Evolutionary conservation across 2,329 filamentous ascomycete species (phyloP), one percentile per base, ranked within the genome.

Genomic region (Venturia oleaginea): DNA sequence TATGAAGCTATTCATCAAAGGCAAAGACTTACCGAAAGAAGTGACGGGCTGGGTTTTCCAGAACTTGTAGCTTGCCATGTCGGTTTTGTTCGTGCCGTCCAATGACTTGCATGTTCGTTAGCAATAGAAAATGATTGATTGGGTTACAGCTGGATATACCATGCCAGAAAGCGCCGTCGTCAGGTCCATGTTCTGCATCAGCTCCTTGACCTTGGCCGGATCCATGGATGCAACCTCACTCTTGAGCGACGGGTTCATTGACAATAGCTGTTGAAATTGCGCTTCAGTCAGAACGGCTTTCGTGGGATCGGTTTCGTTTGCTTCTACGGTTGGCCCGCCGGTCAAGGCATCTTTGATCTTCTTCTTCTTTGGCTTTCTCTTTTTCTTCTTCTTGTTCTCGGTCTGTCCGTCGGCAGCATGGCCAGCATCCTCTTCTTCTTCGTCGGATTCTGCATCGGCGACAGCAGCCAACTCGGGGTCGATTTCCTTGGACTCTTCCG

Each of bases 41-140:
- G 90, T 90, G 66, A 99, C 94, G 0, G 94, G 94, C 76, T 99
- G 94, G 59, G 94, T 99, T 76, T 91, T 87, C 94, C 94, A 99
- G 80, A 99, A 99, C 78, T 96, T 97, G 83, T 97, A 97, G 65
- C 88, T 90, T 7, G 88, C 92, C 91, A 97, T 96, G 73, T 97
- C 92, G 80, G 96, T 97, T 70, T 86, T 87, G 72, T 96, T 96
- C 82, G 94, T 95, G 64, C 89, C 90, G 67, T 85, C 86, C 8
- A 90, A 81, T 19, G 92, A 40, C 42, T 57, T 22, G 19, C 24
- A 57, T n/a, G 30, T 38, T n/a, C n/a, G 2, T 42, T 32, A 38
- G 37, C 59, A n/a, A 46, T 27, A 37, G 15, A 2, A 30, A 4
- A 61, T 42, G 7, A 61, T 37, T n/a, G 6, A 19, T 19, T n/a